Base-by-base conservation (phyloP, 192 early-diverging fungal species). In the Haplosporangium gracile region DNA sequence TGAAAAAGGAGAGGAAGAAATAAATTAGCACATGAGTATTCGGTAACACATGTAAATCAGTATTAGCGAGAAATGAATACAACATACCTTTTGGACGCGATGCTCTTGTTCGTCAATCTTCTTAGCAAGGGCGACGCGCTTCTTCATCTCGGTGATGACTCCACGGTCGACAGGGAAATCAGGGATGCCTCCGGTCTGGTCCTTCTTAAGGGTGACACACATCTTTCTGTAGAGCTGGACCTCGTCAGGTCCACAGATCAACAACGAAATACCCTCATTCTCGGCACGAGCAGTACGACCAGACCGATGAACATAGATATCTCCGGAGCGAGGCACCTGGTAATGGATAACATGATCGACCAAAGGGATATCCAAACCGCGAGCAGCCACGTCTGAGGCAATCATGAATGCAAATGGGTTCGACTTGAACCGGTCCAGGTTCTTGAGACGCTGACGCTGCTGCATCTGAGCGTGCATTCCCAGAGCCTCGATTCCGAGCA, bases 271-370 rank as follows among this genome's bases (percentile, higher is more conserved):
- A 75, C 98, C 98, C 74, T 96, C 95, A 26, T 88, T 91, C 40
- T 89, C 78, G n/a, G 95, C 97, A 80, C 98, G 94, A 10, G 97
- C 98, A 0, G 98, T 99, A 80, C 98, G 94, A 57, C 98, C 98
- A 82, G 94, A 95, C 15, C 98, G 92, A 87, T 99, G 98, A 39
- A 99, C 96, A 83, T 99, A 99, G n/a, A 98, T 91, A 72, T 99
- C 97, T 36, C 95, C 94, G 11, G 95, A 95, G 24, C 97, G 93
- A 76, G 98, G 97, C 9, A 98, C 78, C 80, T 99, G 98, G 82
- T 97, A 99, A 82, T 99, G 98, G 43, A 99, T 95, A 6, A 99
- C 97, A 83, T 96, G 94, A 7, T 99, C 97, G 29, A 99, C 96
- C 51, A 90, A 38, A 0, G 97, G 96, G 45, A 99, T 98, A 90